Evolutionary conservation across 2,329 filamentous ascomycete genomes (phyloP).

Genomic region (Sordariomycetes sp.): DNA sequence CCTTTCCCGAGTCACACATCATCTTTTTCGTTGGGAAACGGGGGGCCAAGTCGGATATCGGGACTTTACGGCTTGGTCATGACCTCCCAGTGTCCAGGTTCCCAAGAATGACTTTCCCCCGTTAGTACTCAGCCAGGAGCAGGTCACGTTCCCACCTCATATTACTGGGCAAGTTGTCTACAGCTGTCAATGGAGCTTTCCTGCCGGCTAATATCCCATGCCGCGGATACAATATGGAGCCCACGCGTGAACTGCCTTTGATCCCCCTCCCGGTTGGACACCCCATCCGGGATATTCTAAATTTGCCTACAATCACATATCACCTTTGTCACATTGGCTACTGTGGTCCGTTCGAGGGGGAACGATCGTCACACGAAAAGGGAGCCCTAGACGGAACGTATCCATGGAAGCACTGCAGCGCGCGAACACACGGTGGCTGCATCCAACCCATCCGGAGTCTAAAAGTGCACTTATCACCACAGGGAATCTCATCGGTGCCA

Average conservation of each 20-base stretch:
- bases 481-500: background rate
- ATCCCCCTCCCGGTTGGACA: background rate
- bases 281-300: background rate
- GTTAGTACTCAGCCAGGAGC: background rate
- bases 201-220: background rate
- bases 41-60: no score
- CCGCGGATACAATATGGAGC: background rate
- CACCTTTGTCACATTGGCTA: background rate
- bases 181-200: background rate
- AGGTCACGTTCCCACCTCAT: background rate
- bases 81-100: no score
- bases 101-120: background rate
- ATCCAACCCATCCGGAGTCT: background rate
- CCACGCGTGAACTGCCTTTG: background rate
- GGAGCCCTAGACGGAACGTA: background rate
- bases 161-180: background rate
- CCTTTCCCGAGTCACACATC: no score
- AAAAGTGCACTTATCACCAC: background rate
- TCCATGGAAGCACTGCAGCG: background rate
- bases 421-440: background rate
- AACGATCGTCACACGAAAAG: background rate
- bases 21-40: no score
- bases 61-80: no score
- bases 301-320: background rate
- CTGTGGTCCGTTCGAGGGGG: background rate